Base-by-base conservation (phyloP, 768 basidiomycete genomes). In the Favolaschia claudopus region DNA sequence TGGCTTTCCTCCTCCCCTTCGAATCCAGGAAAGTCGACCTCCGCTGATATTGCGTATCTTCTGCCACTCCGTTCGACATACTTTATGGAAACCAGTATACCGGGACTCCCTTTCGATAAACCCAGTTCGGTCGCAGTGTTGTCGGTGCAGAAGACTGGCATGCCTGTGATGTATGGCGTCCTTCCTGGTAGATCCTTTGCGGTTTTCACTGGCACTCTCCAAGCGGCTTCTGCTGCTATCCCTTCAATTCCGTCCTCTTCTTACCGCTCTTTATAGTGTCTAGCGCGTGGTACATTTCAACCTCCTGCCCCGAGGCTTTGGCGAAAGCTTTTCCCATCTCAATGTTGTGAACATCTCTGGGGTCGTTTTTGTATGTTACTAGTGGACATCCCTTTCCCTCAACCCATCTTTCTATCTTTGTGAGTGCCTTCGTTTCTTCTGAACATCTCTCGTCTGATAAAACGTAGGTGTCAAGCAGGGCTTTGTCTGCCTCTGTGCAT, bases 401-500 rank as follows among this genome's bases (percentile, higher is more conserved):
- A 7, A 59, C 40, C 57, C 57, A 59, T 3, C 37, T 7, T 20
- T 15, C 17, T 28, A 59, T 53, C 31, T 59, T 50, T 10, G 31
- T 43, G 12, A 59, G 29, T 4, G 34, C 5, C 24, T 25, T 46
- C 25, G 58, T 60, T n/a, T 45, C 58, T 12, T 29, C n/a, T 7
- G 49, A 5, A 38, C 57, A 62, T 15, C 53, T 20, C 20, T 40
- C 22, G 49, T 49, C 62, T 14, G 13, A 27, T 14, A 64, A 44
- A 7, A 64, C 58, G 44, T 62, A 57, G 3, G 19, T 38, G 33
- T 64, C 53, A 5, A 64, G 55, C 5, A 56, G 4, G 12, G 49
- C 38, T 34, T 60, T 63, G 53, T 64, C 63, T 36, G 20, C 44
- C 19, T 44, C 29, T 17, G 61, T 64, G 42, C 63, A 64, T 20